phyloP scores from a whole-genome alignment of 2,329 filamentous ascomycete species.

The Chaetomium sp. region DNA sequence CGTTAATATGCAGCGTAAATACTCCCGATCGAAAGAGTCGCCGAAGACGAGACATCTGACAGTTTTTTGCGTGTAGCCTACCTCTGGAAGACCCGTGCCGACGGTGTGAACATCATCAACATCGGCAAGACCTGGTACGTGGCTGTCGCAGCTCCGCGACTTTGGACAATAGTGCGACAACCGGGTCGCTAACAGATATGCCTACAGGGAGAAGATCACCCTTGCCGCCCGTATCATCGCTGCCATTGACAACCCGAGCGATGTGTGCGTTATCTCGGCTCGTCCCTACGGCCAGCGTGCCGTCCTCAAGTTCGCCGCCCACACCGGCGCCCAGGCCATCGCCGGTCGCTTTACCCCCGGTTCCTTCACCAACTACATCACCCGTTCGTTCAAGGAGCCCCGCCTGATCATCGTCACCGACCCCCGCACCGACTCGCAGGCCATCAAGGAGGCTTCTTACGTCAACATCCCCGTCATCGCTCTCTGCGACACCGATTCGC shows the following conservation, averaged over 20 bases:
- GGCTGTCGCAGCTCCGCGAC: background rate
- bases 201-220: conserved; percentile 94
- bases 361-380: conserved; percentile 99
- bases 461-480: conserved; percentile 99
- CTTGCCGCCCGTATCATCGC: conserved; percentile 98
- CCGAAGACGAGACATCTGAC: conserved; percentile 66
- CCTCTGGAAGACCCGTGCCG: conserved; percentile 98
- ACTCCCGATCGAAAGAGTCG: conserved; percentile 20
- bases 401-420: conserved; percentile 99
- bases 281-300: conserved; percentile 99
- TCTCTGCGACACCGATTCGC: conserved; percentile 98
- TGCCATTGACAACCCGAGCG: conserved; percentile 98
- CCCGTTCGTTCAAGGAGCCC: conserved; percentile 99
- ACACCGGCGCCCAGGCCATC: conserved; percentile 97
- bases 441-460: conserved; percentile 99
- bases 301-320: conserved; percentile 98
- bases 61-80: conserved; percentile 71
- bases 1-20: conserved; percentile 72
- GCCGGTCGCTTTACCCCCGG: conserved; percentile 99
- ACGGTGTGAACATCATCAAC: conserved; percentile 99
- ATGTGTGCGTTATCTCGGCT: conserved; percentile 98
- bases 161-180: background rate
- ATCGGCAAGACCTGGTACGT: conserved; percentile 99
- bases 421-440: conserved; percentile 98
- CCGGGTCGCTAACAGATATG: conserved; percentile 4